These are phyloP conservation scores for Cercospora sp. DNA, from an alignment of 2,329 filamentous ascomycete species.

Conservation along the genomic window DNA sequence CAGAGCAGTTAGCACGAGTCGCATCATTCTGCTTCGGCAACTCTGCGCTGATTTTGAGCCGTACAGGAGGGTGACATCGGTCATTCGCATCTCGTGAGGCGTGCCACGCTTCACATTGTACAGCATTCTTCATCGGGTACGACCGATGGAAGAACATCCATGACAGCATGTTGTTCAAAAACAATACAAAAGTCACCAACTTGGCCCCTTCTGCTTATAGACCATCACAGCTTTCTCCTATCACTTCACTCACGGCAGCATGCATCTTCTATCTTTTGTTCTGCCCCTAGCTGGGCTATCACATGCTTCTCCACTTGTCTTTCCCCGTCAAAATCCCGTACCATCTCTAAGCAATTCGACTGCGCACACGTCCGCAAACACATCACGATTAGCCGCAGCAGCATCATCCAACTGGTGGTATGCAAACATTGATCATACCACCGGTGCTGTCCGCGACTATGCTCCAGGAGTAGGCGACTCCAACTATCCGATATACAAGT, in stretches of 20 bases:
- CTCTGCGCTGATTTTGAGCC: background rate
- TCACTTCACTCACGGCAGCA: background rate
- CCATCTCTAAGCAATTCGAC: background rate
- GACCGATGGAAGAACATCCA: background rate
- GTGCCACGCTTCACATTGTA: background rate
- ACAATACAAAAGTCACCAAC: background rate
- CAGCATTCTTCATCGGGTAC: background rate
- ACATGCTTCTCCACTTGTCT: background rate
- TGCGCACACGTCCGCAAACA: background rate
- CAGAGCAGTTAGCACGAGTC: background rate
- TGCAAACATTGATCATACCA: slow-evolving; percentile 19
- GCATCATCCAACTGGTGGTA: slow-evolving; percentile 19
- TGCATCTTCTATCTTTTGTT: background rate
- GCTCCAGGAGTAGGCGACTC: slow-evolving; percentile 10
- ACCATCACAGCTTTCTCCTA: background rate
- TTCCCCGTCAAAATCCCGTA: background rate
- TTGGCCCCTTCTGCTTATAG: background rate
- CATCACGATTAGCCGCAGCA: background rate
- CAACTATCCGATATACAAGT: background rate
- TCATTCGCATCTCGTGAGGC: background rate
- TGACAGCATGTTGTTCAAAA: background rate
- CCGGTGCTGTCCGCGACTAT: slow-evolving; percentile 17
- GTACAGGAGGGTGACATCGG: background rate
- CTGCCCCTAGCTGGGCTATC: background rate
- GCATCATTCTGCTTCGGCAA: background rate